phyloP scores from a whole-genome alignment of 306 rosid species.

The Fagus sylvatica region DNA sequence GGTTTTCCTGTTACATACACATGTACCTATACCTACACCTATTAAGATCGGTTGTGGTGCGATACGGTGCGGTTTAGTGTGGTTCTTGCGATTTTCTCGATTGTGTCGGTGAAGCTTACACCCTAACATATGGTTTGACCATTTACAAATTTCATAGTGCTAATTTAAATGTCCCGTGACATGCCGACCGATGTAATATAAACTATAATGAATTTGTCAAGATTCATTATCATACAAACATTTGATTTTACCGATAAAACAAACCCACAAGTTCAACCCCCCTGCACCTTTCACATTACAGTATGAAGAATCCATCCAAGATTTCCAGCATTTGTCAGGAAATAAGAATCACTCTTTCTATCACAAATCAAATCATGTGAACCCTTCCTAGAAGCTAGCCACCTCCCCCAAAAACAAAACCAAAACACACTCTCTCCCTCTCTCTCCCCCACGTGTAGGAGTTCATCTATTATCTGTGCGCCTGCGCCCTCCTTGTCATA shows the following conservation, averaged over 20 bases:
- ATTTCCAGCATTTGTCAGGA: slow-evolving; percentile 15
- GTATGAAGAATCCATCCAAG: slow-evolving; percentile 12
- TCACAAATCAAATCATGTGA: slow-evolving; percentile 35
- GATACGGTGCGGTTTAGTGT: no score
- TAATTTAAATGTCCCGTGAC: slow-evolving; percentile 23
- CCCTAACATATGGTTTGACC: not conserved
- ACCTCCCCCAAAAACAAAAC: not conserved
- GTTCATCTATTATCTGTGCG: not conserved
- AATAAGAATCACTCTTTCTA: slow-evolving; percentile 26
- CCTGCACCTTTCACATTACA: not conserved
- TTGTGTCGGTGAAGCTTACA: no score
- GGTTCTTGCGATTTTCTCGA: no score
- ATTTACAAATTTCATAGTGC: not conserved
- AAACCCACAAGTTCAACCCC: slow-evolving; percentile 15
- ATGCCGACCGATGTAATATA: slow-evolving; percentile 10
- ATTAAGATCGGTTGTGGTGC: no score
- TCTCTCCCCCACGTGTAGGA: not conserved
- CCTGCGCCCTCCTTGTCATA: not conserved
- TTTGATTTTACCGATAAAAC: slow-evolving; percentile 17
- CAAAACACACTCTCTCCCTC: not conserved
- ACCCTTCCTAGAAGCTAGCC: slow-evolving; percentile 20
- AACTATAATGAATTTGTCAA: slow-evolving; percentile 9
- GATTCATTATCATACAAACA: slow-evolving; percentile 10
- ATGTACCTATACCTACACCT: no score
- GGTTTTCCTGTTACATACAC: no score